Percentiles rank a stretch among this genome's conserved stretches.
Evolutionary conservation across 106 monocot genomes (phyloP).

Genomic region (Dactylorhiza incarnata): DNA sequence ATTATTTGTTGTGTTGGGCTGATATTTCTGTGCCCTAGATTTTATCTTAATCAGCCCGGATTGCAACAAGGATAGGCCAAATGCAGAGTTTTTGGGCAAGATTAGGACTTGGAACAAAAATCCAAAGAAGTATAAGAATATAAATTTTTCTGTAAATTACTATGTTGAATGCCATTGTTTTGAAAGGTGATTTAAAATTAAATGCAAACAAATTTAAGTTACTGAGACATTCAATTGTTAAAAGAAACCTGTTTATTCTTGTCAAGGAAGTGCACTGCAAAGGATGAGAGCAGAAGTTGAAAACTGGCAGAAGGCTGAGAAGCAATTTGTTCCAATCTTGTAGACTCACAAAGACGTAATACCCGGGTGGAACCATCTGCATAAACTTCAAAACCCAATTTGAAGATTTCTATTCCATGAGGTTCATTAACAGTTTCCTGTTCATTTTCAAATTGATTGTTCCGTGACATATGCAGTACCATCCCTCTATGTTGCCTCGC

Average conservation of each 20-base stretch:
- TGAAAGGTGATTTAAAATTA: neutral
- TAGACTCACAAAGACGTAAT: slow-evolving; percentile 62
- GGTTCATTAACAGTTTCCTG: slow-evolving; percentile 28
- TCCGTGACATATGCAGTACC: slow-evolving; percentile 26
- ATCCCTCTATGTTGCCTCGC: slow-evolving; percentile 40
- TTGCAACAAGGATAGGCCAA: no score
- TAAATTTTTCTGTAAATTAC: neutral
- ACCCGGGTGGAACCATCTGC: slow-evolving; percentile 78
- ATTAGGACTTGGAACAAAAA: neutral
- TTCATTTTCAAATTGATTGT: slow-evolving; percentile 22
- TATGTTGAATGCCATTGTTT: neutral
- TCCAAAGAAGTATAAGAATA: neutral
- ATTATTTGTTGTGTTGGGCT: no score
- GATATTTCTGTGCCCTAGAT: no score
- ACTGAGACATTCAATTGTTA: neutral
- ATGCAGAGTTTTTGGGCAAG: no score
- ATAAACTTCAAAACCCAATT: slow-evolving; percentile 77
- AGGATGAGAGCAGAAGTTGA: slow-evolving; percentile 39
- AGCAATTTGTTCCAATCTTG: slow-evolving; percentile 39
- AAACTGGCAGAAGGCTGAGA: slow-evolving; percentile 33
- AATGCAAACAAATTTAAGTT: neutral
- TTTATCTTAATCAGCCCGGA: no score
- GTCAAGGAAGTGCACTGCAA: slow-evolving; percentile 52
- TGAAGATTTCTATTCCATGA: slow-evolving; percentile 32
- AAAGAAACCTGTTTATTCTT: slow-evolving; percentile 45